These are phyloP conservation scores for Vitis cinerea DNA, from an alignment of 164 flowering plant species.

Conservation along the genomic window DNA sequence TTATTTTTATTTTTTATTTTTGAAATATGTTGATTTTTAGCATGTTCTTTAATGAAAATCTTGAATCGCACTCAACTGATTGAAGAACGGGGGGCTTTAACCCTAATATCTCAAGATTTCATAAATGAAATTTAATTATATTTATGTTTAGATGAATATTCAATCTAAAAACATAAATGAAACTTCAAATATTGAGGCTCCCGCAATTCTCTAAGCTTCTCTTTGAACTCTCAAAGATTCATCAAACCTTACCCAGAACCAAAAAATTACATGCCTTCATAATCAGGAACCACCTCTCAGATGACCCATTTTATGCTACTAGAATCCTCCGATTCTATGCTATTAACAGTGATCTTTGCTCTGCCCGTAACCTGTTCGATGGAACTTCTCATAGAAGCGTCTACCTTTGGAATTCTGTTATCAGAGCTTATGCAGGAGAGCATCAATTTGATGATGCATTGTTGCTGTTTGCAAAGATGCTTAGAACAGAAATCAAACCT, in stretches of 20 bases:
- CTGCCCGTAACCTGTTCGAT: constrained; percentile 66
- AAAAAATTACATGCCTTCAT: constrained; percentile 57
- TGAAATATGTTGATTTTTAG: too few species aligned
- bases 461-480: constrained; percentile 49
- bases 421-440: constrained; percentile 62
- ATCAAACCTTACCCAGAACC: constrained; percentile 43
- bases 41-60: too few species aligned
- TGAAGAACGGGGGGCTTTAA: too few species aligned
- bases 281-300: constrained; percentile 35
- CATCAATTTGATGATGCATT: constrained; percentile 39
- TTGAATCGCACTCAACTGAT: too few species aligned
- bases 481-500: constrained; percentile 41
- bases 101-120: too few species aligned
- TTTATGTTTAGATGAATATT: too few species aligned
- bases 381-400: constrained; percentile 48
- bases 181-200: constrained; percentile 17
- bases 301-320: constrained; percentile 75
- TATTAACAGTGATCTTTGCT: constrained; percentile 36
- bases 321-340: constrained; percentile 57
- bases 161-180: too few species aligned
- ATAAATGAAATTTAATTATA: too few species aligned
- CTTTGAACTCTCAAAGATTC: constrained; percentile 44
- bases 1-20: too few species aligned
- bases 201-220: constrained; percentile 27
- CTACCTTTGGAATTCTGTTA: constrained; percentile 85